These are phyloP conservation scores for Aspergillus olivimuriae DNA, from an alignment of 495 filamentous ascomycete genomes.

Conservation along the genomic window DNA sequence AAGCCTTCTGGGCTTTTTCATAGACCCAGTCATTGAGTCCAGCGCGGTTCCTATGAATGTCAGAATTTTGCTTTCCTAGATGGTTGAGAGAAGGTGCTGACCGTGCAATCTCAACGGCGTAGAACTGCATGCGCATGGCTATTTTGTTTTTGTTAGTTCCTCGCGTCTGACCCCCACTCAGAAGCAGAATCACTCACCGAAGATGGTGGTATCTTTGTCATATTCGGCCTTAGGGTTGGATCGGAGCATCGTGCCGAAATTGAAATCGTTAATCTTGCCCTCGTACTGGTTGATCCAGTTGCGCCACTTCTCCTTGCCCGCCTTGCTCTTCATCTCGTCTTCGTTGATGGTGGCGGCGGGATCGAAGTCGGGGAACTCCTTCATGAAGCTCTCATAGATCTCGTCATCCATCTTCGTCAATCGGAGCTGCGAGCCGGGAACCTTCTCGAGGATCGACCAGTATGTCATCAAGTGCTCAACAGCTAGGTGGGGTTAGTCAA, in stretches of 20 bases:
- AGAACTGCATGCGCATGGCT: conserved; percentile 88
- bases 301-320: conserved; percentile 92
- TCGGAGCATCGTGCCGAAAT: conserved; percentile 92
- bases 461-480: conserved; percentile 96
- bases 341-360: conserved; percentile 73
- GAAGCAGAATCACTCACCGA: conserved; percentile 33
- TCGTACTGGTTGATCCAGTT: conserved; percentile 92
- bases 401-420: conserved; percentile 93
- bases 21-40: conserved; percentile 97
- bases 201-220: conserved; percentile 83
- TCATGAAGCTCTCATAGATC: conserved; percentile 80
- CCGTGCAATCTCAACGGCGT: conserved; percentile 92
- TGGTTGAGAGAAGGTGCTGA: conserved; percentile 22
- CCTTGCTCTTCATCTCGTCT: conserved; percentile 95
- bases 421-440: conserved; percentile 75
- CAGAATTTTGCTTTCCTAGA: not conserved
- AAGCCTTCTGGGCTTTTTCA: conserved; percentile 54
- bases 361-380: conserved; percentile 89
- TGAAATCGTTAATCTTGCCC: conserved; percentile 89
- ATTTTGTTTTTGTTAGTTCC: conserved; percentile 10
- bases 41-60: conserved; percentile 59
- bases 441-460: conserved; percentile 89
- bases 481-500: conserved; percentile 47
- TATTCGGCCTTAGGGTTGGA: conserved; percentile 76
- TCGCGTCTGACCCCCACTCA: no score